Evolutionary conservation across 2,329 filamentous ascomycete genomes (phyloP).

Genomic region (Claviceps humidiphila): DNA sequence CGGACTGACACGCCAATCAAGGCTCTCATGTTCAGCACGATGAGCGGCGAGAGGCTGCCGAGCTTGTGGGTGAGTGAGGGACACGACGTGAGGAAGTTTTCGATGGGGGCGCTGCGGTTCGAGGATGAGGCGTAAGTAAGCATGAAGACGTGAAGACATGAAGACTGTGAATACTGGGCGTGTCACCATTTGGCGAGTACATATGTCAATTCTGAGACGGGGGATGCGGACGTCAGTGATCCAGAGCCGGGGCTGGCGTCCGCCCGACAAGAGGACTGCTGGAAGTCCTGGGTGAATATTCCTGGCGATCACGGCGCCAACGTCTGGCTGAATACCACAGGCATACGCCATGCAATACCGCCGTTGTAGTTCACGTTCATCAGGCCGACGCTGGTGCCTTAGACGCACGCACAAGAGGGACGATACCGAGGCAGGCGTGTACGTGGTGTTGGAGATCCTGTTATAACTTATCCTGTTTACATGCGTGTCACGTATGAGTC

Average conservation of each 20-base stretch:
- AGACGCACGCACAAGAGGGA: conserved; percentile 27
- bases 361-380: conserved; percentile 21
- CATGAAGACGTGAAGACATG: too few relatives aligned
- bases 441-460: conserved; percentile 8
- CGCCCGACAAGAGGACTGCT: conserved; percentile 36
- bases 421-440: conserved; percentile 26
- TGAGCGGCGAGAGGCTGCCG: conserved; percentile 29
- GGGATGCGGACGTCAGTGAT: conserved; percentile 30
- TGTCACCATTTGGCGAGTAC: conserved; percentile 10
- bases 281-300: conserved; percentile 37
- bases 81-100: conserved; percentile 26
- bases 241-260: conserved; percentile 32
- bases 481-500: too few relatives aligned
- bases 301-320: conserved; percentile 17
- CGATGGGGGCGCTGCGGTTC: conserved; percentile 22
- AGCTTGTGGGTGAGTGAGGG: conserved; percentile 35
- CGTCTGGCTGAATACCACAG: conserved; percentile 5
- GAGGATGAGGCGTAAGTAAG: conserved; percentile 25
- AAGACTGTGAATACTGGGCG: too few relatives aligned
- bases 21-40: conserved; percentile 30
- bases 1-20: conserved; percentile 21
- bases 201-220: conserved; percentile 13
- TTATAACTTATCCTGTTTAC: too few relatives aligned
- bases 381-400: conserved; percentile 37
- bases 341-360: conserved; percentile 21